A percentile compares a stretch with the other conserved stretches of the same genome.
phyloP scores from a whole-genome alignment of 2,329 filamentous ascomycete species.

The Pseudophaeomoniella oleicola region DNA sequence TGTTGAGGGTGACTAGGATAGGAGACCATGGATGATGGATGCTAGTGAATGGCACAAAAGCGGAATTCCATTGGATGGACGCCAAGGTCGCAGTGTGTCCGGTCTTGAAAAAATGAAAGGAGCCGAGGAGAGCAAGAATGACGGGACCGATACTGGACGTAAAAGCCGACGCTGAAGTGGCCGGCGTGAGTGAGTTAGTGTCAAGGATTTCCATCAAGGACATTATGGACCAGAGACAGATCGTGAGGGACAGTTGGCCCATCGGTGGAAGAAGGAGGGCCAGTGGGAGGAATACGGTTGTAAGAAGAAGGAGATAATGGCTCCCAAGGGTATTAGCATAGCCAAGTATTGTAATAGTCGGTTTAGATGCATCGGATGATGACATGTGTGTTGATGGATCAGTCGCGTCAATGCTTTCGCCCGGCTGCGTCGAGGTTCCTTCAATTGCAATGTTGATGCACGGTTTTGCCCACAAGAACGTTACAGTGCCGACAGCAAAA shows the following conservation, averaged over 20 bases:
- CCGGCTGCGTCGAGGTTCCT: constrained; percentile 11
- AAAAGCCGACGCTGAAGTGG: constrained; percentile 4
- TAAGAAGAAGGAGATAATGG: constrained; percentile 70
- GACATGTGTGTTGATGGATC: constrained; percentile 27
- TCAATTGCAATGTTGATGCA: constrained; percentile 56
- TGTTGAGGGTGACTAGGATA: constrained; percentile 68
- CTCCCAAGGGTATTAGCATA: constrained; percentile 90
- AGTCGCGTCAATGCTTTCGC: constrained; percentile 8
- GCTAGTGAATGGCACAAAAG: constrained; percentile 63
- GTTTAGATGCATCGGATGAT: constrained; percentile 17
- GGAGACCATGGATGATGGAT: constrained; percentile 83
- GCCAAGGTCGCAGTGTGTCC: constrained; percentile 82
- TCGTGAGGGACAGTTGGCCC: constrained; percentile 68
- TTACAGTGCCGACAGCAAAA: constrained; percentile 69
- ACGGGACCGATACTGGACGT: constrained; percentile 61
- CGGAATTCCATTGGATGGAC: constrained; percentile 89
- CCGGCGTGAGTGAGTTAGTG: constrained; percentile 40
- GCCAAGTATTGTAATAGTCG: constrained; percentile 62
- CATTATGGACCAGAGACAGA: constrained; percentile 80
- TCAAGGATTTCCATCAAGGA: constrained; percentile 54
- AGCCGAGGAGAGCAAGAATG: constrained; percentile 73
- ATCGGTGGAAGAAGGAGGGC: constrained; percentile 83
- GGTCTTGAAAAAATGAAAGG: constrained; percentile 94
- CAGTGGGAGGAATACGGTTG: constrained; percentile 66
- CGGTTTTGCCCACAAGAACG: constrained; percentile 74